These are phyloP conservation scores for Malassezia equina DNA, from an alignment of 1,284 basidiomycete genomes.

Conservation along the genomic window DNA sequence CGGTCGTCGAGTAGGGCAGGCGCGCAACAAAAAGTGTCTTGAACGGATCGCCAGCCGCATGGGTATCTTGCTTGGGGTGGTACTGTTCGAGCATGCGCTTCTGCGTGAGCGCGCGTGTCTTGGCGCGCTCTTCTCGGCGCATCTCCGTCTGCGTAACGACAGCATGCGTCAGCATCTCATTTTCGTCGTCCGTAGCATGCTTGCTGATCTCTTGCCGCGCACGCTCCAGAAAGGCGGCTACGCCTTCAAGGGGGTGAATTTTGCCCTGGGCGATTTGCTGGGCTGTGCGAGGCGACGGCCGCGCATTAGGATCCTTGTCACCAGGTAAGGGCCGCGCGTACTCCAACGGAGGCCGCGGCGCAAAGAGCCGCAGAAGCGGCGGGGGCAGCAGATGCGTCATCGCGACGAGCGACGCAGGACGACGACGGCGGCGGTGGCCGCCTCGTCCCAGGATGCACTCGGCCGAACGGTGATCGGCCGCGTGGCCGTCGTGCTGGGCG, in stretches of 20 bases:
- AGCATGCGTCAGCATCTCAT: slow-evolving; percentile 22
- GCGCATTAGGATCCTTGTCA: slow-evolving; percentile 26
- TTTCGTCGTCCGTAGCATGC: slow-evolving; percentile 34
- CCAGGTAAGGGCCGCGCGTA: slow-evolving; percentile 22
- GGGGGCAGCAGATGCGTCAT: slow-evolving; percentile 47
- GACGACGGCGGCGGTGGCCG: background rate
- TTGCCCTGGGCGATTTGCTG: slow-evolving; percentile 16
- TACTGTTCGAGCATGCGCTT: slow-evolving; percentile 53
- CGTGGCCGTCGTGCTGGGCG: background rate
- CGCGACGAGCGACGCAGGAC: background rate
- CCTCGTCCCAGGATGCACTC: background rate
- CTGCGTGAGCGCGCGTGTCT: slow-evolving; percentile 14
- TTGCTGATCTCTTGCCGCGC: slow-evolving; percentile 32
- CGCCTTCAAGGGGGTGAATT: slow-evolving; percentile 31
- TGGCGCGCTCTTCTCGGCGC: slow-evolving; percentile 20
- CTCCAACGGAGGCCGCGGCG: slow-evolving; percentile 33
- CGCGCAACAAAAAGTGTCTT: slow-evolving; percentile 95
- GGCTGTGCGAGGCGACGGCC: slow-evolving; percentile 18
- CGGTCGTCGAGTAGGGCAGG: slow-evolving; percentile 79
- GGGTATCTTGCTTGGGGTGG: slow-evolving; percentile 77
- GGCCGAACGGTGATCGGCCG: background rate
- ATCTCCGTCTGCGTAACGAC: slow-evolving; percentile 29
- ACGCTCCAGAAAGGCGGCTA: slow-evolving; percentile 34
- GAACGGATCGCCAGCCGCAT: slow-evolving; percentile 94
- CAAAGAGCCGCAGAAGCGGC: slow-evolving; percentile 40